Evolutionary conservation across 2,329 filamentous ascomycete genomes (phyloP).

Genomic region (Pleomassaria siparia): DNA sequence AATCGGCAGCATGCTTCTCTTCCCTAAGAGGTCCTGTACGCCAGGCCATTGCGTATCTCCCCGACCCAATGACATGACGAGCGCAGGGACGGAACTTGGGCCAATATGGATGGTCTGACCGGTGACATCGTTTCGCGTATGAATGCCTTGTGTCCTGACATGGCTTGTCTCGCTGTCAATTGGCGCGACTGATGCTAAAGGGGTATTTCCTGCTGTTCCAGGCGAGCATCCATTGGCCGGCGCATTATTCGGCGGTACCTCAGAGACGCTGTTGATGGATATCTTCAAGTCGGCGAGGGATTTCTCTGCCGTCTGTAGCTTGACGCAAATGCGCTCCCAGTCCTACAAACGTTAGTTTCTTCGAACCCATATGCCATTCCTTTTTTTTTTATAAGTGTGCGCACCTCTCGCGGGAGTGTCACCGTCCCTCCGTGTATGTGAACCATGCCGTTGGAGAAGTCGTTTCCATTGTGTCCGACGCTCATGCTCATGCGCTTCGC

Average conservation of each 20-base stretch:
- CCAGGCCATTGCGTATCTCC: slow-evolving; percentile 52
- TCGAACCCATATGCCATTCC: no score
- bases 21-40: slow-evolving; percentile 59
- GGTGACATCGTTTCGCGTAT: slow-evolving; percentile 61
- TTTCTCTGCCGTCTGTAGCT: slow-evolving; percentile 51
- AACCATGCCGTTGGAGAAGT: slow-evolving; percentile 42
- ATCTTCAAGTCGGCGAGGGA: slow-evolving; percentile 49
- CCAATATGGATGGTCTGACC: slow-evolving; percentile 64
- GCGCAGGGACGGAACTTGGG: slow-evolving; percentile 62
- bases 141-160: slow-evolving; percentile 57
- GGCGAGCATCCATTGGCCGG: slow-evolving; percentile 38
- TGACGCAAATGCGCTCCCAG: slow-evolving; percentile 52
- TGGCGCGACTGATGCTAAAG: slow-evolving; percentile 36
- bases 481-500: slow-evolving; percentile 40
- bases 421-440: slow-evolving; percentile 44
- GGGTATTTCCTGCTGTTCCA: slow-evolving; percentile 32
- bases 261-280: slow-evolving; percentile 41
- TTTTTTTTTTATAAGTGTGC: slow-evolving; percentile 1
- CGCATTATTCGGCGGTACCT: slow-evolving; percentile 30
- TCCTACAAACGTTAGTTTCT: slow-evolving; percentile 37
- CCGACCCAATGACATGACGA: slow-evolving; percentile 55
- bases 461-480: slow-evolving; percentile 37
- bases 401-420: slow-evolving; percentile 43
- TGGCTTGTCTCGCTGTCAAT: slow-evolving; percentile 44
- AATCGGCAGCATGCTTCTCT: slow-evolving; percentile 62